Percentiles rank a stretch among this genome's conserved stretches.
Evolutionary conservation across 192 early-diverging fungal genomes (phyloP).

Genomic region (Backusella luteola): DNA sequence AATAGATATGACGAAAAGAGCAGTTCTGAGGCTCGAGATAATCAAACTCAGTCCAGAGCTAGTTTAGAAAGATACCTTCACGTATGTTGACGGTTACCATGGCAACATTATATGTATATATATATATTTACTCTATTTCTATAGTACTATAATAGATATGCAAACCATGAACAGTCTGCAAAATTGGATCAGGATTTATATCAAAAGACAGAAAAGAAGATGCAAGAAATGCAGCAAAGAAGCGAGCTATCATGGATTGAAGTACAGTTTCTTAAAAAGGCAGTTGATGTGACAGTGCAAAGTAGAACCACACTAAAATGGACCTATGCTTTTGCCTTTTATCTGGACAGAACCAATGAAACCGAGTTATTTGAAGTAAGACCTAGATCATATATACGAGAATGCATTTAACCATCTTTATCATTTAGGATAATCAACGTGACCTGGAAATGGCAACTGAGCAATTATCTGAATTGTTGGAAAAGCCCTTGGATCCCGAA

Average conservation of each 20-base stretch:
- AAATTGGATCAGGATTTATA: slow-evolving; percentile 80
- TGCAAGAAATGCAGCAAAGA: slow-evolving; percentile 93
- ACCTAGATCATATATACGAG: too few species aligned
- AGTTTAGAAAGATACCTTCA: slow-evolving; percentile 94
- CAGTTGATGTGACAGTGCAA: slow-evolving; percentile 84
- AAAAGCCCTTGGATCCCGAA: slow-evolving; percentile 75
- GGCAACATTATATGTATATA: too few species aligned
- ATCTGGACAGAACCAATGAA: slow-evolving; percentile 79
- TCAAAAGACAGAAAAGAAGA: slow-evolving; percentile 87
- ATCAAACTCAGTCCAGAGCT: slow-evolving; percentile 83
- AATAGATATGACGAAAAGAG: slow-evolving; percentile 93
- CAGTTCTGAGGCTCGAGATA: slow-evolving; percentile 82
- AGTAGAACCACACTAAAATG: slow-evolving; percentile 94
- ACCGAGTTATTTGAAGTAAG: slow-evolving; percentile 84
- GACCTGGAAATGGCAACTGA: slow-evolving; percentile 98
- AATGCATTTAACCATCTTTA: too few species aligned
- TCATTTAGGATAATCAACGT: slow-evolving; percentile 80
- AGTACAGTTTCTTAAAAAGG: slow-evolving; percentile 93
- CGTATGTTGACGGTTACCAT: slow-evolving; percentile 40
- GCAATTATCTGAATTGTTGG: slow-evolving; percentile 86
- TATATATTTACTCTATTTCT: too few species aligned
- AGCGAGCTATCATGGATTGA: slow-evolving; percentile 95
- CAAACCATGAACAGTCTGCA: slow-evolving; percentile 95
- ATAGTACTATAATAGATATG: slow-evolving; percentile 95
- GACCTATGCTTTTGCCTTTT: slow-evolving; percentile 98